Percentiles rank a stretch among this genome's conserved stretches.
phyloP scores from a whole-genome alignment of 306 rosid species.

The Trifolium repens region DNA sequence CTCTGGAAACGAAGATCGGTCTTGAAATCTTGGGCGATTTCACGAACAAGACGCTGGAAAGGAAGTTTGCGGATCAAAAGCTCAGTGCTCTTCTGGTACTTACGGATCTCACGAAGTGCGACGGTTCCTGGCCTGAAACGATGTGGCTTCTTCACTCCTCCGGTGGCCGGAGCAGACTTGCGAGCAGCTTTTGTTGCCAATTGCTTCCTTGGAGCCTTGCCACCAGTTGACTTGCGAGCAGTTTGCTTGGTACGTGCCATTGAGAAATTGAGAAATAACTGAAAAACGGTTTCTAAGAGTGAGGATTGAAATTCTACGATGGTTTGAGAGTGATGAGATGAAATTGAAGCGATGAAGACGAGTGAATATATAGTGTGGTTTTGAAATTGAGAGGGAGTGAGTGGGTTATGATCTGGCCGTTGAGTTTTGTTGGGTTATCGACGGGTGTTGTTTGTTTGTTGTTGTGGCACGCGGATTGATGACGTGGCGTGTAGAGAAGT shows the following conservation, averaged over 20 bases:
- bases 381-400: constrained; percentile 26
- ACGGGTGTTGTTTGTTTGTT: constrained; percentile 33
- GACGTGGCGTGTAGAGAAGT: constrained; percentile 24
- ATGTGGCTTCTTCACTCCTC: constrained; percentile 60
- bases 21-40: constrained; percentile 61
- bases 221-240: constrained; percentile 60
- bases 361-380: not conserved
- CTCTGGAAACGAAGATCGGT: constrained; percentile 57
- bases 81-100: constrained; percentile 61
- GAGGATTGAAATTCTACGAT: no score
- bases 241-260: constrained; percentile 65
- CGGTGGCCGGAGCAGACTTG: constrained; percentile 57
- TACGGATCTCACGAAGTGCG: constrained; percentile 57
- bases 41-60: constrained; percentile 54
- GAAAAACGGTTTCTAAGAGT: no score
- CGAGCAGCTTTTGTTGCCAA: constrained; percentile 54
- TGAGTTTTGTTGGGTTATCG: not conserved
- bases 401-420: constrained; percentile 29
- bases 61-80: constrained; percentile 55
- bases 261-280: not conserved
- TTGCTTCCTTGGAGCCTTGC: constrained; percentile 59
- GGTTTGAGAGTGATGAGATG: not conserved
- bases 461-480: constrained; percentile 37
- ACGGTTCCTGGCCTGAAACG: constrained; percentile 56
- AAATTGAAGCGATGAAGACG: rapidly evolving